Conservation (phyloP, 352 stramenopile genomes). For the Phytophthora pini region DNA sequence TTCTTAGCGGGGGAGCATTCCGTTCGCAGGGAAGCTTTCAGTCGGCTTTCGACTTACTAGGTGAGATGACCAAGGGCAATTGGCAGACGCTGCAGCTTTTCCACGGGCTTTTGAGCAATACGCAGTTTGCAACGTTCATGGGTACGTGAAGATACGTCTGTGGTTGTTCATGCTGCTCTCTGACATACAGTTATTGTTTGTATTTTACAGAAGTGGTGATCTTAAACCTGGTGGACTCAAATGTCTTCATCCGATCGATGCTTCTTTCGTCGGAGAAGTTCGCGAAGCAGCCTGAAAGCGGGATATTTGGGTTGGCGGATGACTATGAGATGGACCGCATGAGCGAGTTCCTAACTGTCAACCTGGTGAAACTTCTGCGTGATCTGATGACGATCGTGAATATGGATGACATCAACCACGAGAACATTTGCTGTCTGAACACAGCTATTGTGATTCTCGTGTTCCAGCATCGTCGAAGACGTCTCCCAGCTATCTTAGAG, state of each 20-base stretch:
- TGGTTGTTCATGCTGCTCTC: constrained; percentile 10
- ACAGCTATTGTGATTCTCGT: constrained; percentile 96
- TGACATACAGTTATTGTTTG: constrained; percentile 19
- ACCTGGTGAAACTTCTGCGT: constrained; percentile 91
- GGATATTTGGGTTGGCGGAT: constrained; percentile 51
- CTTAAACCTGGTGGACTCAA: constrained; percentile 96
- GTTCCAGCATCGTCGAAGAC: constrained; percentile 91
- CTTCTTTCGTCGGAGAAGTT: constrained; percentile 85
- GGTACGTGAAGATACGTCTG: constrained; percentile 42
- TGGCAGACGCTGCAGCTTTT: constrained; percentile 90
- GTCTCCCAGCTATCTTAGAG: constrained; percentile 76
- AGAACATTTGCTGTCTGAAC: constrained; percentile 99
- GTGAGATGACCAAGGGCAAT: constrained; percentile 96
- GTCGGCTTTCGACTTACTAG: constrained; percentile 96
- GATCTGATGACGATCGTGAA: constrained; percentile 96
- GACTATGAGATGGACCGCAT: constrained; percentile 81
- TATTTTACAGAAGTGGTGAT: constrained; percentile 84
- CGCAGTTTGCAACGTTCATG: constrained; percentile 93
- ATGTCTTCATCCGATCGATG: constrained; percentile 96
- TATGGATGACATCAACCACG: constrained; percentile 95
- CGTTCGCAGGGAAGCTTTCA: constrained; percentile 93
- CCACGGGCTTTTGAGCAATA: constrained; percentile 83
- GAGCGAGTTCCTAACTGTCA: constrained; percentile 89
- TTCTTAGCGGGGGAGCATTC: constrained; percentile 82
- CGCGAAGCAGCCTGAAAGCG: constrained; percentile 40